phyloP scores from a whole-genome alignment of 2,329 filamentous ascomycete species.

The Hypoxylon sp. region DNA sequence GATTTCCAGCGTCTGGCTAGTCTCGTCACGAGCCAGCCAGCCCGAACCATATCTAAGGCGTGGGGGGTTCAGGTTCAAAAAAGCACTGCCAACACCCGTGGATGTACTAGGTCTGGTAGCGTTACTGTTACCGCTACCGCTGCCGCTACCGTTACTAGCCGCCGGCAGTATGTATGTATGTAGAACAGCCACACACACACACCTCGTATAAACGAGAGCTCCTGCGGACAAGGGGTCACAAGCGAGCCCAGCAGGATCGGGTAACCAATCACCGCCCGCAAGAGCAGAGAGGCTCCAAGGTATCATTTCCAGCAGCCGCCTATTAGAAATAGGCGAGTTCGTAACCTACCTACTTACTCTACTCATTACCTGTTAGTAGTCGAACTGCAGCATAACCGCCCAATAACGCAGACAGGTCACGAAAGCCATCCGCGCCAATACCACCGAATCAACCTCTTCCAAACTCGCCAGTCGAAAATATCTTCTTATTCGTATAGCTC shows the following conservation, averaged over 20 bases:
- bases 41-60: slow-evolving; percentile 7
- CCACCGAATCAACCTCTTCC: neutral
- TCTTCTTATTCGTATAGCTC: slow-evolving; percentile 2
- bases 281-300: too few relatives aligned
- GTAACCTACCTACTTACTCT: too few relatives aligned
- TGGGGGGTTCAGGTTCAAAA: slow-evolving; percentile 1
- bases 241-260: neutral
- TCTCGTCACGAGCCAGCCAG: neutral
- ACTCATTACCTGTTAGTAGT: neutral
- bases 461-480: neutral
- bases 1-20: neutral
- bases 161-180: slow-evolving; percentile 15
- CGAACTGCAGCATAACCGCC: neutral
- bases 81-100: neutral
- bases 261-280: too few relatives aligned
- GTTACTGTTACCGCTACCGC: slow-evolving; percentile 27
- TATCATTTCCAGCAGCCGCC: too few relatives aligned
- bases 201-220: slow-evolving; percentile 9
- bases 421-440: neutral
- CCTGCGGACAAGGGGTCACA: slow-evolving; percentile 15
- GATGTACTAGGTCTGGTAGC: neutral
- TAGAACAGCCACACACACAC: too few relatives aligned
- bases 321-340: too few relatives aligned
- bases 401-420: neutral
- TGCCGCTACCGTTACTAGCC: slow-evolving; percentile 36